Conservation (phyloP, 2,329 filamentous ascomycete species). For the Alternaria longipes region DNA sequence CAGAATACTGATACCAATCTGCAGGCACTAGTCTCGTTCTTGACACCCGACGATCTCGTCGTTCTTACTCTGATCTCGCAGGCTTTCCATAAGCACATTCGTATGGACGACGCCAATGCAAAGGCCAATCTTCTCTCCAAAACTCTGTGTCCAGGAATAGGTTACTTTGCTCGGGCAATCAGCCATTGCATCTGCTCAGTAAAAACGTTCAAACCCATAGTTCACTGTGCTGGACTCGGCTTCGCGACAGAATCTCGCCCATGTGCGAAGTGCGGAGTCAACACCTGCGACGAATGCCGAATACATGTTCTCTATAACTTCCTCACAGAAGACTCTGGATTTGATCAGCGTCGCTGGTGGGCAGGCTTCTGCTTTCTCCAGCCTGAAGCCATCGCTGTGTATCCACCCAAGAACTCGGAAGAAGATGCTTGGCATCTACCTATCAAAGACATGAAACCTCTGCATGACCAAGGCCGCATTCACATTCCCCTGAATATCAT, state of each 20-base stretch:
- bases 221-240: slow-evolving; percentile 9
- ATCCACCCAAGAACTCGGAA: slow-evolving; percentile 22
- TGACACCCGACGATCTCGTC: slow-evolving; percentile 13
- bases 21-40: slow-evolving; percentile 13
- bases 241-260: slow-evolving; percentile 22
- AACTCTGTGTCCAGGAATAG: slow-evolving; percentile 19
- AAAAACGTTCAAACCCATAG: slow-evolving; percentile 1
- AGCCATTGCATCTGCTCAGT: slow-evolving; percentile 14
- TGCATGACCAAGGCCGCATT: slow-evolving; percentile 36
- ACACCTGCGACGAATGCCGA: slow-evolving; percentile 42
- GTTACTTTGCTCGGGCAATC: not conserved
- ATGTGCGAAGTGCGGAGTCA: slow-evolving; percentile 30
- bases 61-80: slow-evolving; percentile 13
- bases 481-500: slow-evolving; percentile 27
- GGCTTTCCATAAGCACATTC: slow-evolving; percentile 11
- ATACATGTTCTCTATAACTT: slow-evolving; percentile 41
- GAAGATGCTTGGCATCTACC: slow-evolving; percentile 17
- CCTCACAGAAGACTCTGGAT: slow-evolving; percentile 27
- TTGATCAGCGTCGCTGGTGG: slow-evolving; percentile 28
- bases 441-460: slow-evolving; percentile 4
- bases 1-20: not conserved
- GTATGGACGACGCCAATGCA: slow-evolving; percentile 11
- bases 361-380: slow-evolving; percentile 34
- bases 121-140: slow-evolving; percentile 21
- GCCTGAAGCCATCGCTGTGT: slow-evolving; percentile 23